Evolutionary conservation across 768 basidiomycete species (phyloP), one percentile per base, ranked within the genome.

Genomic region (Rhizopogon salebrosus): DNA sequence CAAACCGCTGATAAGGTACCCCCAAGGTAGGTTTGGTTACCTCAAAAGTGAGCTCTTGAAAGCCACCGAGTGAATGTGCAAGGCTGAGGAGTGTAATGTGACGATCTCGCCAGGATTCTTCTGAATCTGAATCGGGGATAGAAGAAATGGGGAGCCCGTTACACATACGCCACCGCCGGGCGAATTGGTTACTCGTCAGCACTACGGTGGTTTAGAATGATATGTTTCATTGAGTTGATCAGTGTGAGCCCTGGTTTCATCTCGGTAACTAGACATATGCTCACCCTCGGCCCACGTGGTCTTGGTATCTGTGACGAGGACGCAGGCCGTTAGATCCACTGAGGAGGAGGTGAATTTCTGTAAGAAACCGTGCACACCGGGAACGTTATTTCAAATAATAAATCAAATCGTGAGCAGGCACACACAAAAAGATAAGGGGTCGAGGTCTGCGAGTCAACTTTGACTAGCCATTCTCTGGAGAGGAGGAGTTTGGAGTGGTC

Each of bases 281-380:
- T 50, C 57, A 87, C 89, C 84, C 82, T 92, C 89, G 13, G 72
- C 75, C 87, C 87, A 92, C 9, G 84, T 83, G 22, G 70, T 74
- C 64, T 80, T 87, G 11, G 86, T 90, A 66, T 91, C 89, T 10
- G 89, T 89, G 48, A 89, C 63, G 59, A 91, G 62, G 42, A 89
- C 62, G 54, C 70, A 75, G 60, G 86, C 87, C 20, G 75, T 74
- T 46, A 79, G 69, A 60, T 89, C 82, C 18, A 75, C 74, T 3
- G 75, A 64, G 3, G 81, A 83, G 18, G 73, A 69, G 64, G 76
- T 65, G 63, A 84, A 85, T 75, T 90, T 90, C 88, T 90, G 65
- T 34, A 16, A 34, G 20, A 29, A 4, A 46, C 20, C 20, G 45
- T 23, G 14, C 20, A 34, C 9, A 31, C 10, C 13, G 45, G 31